Percentiles rank a stretch among this genome's conserved stretches.
phyloP scores from a whole-genome alignment of 345 rosid species.

The Raphanus raphanistrum region DNA sequence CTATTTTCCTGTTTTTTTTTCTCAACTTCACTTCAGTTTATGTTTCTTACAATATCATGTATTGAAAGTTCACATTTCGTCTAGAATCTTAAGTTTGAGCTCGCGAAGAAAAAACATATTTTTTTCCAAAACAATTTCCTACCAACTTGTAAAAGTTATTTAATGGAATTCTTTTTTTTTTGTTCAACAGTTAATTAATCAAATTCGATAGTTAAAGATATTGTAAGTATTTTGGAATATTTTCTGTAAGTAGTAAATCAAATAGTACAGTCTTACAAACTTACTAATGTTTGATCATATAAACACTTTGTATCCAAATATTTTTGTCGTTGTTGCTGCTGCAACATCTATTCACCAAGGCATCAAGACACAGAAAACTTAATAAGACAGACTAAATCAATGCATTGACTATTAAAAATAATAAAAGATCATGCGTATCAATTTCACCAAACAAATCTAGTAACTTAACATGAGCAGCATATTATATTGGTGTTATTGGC shows the following conservation, averaged over 20 bases:
- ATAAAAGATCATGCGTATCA: constrained; percentile 20
- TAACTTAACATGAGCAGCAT: constrained; percentile 1
- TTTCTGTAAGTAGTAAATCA: not conserved
- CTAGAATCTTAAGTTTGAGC: not conserved
- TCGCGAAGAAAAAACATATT: not conserved
- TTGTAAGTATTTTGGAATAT: not conserved
- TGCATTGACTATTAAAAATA: too few species aligned
- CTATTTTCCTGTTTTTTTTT: not conserved
- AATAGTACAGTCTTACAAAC: not conserved
- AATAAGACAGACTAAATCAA: not conserved
- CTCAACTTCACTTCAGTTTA: not conserved
- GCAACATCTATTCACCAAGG: not conserved
- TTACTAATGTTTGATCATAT: not conserved
- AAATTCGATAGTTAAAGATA: not conserved
- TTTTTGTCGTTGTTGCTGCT: not conserved
- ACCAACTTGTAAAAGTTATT: not conserved
- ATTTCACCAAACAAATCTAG: constrained; percentile 38
- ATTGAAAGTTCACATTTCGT: not conserved
- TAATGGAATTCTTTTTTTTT: not conserved
- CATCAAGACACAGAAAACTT: not conserved
- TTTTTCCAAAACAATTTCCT: not conserved
- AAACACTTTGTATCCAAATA: not conserved
- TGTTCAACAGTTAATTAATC: not conserved
- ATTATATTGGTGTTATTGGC: not conserved
- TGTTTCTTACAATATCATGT: not conserved